Percentiles rank a stretch among this genome's conserved stretches.
Conservation (phyloP, 2,329 filamentous ascomycete genomes). For the Trichothecium roseum region DNA sequence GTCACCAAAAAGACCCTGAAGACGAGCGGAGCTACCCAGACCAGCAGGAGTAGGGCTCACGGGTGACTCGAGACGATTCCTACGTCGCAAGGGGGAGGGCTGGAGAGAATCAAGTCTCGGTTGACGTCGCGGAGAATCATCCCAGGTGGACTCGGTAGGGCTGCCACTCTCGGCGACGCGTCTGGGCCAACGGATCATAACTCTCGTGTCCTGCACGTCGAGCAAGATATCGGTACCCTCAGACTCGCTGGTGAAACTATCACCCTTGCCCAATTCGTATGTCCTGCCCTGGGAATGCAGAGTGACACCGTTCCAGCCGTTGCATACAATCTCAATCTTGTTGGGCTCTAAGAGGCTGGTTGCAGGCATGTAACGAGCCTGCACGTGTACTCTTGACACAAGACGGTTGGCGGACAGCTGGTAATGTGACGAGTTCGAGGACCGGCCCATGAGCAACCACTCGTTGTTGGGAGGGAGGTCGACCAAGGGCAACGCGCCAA, state of each 20-base stretch:
- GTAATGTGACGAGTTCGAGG: slow-evolving; percentile 90
- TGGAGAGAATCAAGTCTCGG: slow-evolving; percentile 34
- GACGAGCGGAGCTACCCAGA: slow-evolving; percentile 30
- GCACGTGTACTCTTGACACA: slow-evolving; percentile 88
- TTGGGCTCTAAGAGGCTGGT: slow-evolving; percentile 57
- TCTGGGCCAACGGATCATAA: slow-evolving; percentile 80
- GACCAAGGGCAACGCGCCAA: slow-evolving; percentile 74
- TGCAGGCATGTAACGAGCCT: slow-evolving; percentile 71
- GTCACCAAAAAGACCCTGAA: slow-evolving; percentile 33
- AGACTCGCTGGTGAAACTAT: slow-evolving; percentile 83
- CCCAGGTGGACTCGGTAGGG: slow-evolving; percentile 61
- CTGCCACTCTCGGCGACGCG: slow-evolving; percentile 24
- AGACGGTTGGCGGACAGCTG: slow-evolving; percentile 87
- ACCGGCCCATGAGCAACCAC: slow-evolving; percentile 76
- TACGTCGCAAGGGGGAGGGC: slow-evolving; percentile 47
- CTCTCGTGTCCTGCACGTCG: slow-evolving; percentile 85
- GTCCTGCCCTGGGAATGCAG: slow-evolving; percentile 83
- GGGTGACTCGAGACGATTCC: slow-evolving; percentile 58
- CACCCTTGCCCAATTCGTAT: slow-evolving; percentile 78
- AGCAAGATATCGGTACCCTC: slow-evolving; percentile 86
- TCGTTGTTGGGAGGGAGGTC: slow-evolving; percentile 76
- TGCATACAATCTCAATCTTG: slow-evolving; percentile 79
- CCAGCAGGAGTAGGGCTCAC: slow-evolving; percentile 52
- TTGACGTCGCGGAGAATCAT: slow-evolving; percentile 43
- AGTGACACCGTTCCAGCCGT: slow-evolving; percentile 92